Conservation (phyloP, 257 asterid species). For the Paraleonurus japonicus region DNA sequence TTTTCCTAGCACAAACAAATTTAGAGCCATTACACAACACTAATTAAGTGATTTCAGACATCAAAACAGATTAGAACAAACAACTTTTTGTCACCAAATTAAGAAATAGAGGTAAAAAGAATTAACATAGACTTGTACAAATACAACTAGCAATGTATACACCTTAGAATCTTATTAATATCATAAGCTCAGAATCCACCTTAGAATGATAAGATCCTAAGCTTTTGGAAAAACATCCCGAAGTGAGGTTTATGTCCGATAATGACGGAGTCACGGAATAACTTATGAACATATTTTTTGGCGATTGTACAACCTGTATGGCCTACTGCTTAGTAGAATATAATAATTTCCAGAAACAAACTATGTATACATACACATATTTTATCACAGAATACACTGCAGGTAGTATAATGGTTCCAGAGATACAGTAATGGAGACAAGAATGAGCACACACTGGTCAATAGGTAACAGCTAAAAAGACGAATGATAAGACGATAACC, state of each 20-base stretch:
- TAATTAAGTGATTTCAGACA: not conserved
- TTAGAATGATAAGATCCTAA: not conserved
- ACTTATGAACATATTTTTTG: not conserved
- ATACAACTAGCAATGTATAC: not conserved
- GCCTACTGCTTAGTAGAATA: not conserved
- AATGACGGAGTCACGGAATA: not conserved
- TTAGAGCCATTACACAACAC: not conserved
- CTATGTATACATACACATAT: not conserved
- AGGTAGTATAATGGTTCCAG: slow-evolving; percentile 4
- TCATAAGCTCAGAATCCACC: not conserved
- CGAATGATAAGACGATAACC: slow-evolving; percentile 45
- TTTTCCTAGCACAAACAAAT: not conserved
- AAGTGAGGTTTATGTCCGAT: not conserved
- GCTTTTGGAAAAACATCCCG: not conserved
- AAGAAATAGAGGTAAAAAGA: not conserved
- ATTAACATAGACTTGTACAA: not conserved
- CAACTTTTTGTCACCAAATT: not conserved
- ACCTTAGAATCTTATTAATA: not conserved
- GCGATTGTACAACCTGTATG: not conserved
- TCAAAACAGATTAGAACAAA: not conserved
- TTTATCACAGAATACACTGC: not conserved
- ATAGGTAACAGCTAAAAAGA: slow-evolving; percentile 4
- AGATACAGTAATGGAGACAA: not conserved
- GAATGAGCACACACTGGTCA: not conserved
- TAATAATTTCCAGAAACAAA: not conserved